Evolutionary conservation across 768 basidiomycete genomes (phyloP), one percentile per base, ranked within the genome.

Genomic region (Mycena vitilis): DNA sequence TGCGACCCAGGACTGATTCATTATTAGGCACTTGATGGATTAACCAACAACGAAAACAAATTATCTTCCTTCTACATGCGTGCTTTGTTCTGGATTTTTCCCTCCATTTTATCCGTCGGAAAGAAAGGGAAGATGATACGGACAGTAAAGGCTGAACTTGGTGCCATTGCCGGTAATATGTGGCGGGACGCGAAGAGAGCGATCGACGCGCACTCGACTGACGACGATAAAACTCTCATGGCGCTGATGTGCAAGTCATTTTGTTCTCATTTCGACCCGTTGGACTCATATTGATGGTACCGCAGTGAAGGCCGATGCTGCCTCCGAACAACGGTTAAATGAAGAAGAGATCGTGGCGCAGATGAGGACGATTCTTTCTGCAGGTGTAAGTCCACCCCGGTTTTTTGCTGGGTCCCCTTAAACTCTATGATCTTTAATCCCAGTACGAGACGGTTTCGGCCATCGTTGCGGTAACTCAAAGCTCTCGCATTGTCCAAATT

Each of bases 291-390:
- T 22, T 60, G 9, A 66, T 16, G 5, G 38, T 9, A 25, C 57
- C 23, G 45, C 62, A 81, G 83, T 84, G 34, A 80, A 78, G 73
- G 87, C 83, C 30, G 85, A 87, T 73, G 82, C 78, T 68, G 80
- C 77, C 40, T 78, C 78, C 9, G 81, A 78, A 18, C 76, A 79
- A 11, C 66, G 74, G 54, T 75, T 89, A 77, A 76, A 80, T 51
- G 86, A 89, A 60, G 85, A 86, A 23, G 79, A 87, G 58, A 76
- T 89, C 34, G 82, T 87, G 23, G 82, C 87, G 15, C 88, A 90
- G 68, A 87, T 90, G 87, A 85, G 89, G 58, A 88, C 87, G 12
- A 80, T 87, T 51, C 87, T 90, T 52, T 89, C 88, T 38, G 89
- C 89, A 18, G 89, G 86, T n/a, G 81, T 81, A 68, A 71, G 78